Evolutionary conservation across 345 rosid species (phyloP).

Genomic region (Aethionema arabicum): DNA sequence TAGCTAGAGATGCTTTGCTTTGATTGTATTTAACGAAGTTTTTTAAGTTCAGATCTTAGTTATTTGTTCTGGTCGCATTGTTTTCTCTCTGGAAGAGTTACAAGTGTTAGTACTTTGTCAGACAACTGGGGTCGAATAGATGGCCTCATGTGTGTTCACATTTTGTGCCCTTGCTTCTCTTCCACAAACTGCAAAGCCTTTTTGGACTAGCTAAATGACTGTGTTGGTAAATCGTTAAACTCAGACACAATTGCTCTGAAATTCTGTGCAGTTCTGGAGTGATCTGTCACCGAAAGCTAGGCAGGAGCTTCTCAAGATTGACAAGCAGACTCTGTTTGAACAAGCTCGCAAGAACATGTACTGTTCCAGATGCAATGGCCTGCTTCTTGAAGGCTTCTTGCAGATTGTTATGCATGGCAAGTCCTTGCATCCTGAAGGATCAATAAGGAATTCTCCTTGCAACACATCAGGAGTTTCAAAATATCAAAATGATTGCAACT

Average conservation of each 20-base stretch:
- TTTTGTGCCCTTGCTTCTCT: constrained; percentile 6
- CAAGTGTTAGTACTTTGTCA: not conserved
- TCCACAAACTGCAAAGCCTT: not conserved
- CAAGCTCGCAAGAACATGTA: constrained; percentile 96
- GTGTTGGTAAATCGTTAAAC: not conserved
- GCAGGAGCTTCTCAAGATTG: constrained; percentile 74
- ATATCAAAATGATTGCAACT: constrained; percentile 44
- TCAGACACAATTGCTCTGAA: constrained; percentile 12
- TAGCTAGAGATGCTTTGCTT: constrained; percentile 15
- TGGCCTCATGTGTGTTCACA: constrained; percentile 9
- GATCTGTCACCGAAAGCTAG: constrained; percentile 62
- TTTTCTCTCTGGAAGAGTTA: not conserved
- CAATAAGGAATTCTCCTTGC: constrained; percentile 42
- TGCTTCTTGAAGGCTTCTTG: constrained; percentile 80
- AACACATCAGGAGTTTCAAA: constrained; percentile 41
- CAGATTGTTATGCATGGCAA: constrained; percentile 90
- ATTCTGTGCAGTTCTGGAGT: constrained; percentile 71
- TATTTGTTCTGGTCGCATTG: not conserved
- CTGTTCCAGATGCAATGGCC: constrained; percentile 90
- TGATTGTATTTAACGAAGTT: not conserved
- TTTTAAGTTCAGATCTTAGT: constrained; percentile 14
- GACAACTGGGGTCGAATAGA: not conserved
- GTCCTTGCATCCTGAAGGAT: constrained; percentile 70
- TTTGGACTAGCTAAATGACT: not conserved
- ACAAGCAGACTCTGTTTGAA: constrained; percentile 85